Evolutionary conservation across 83 land plant species (phyloP), one percentile per base, ranked within the genome.

Genomic region (Larix sibirica): DNA sequence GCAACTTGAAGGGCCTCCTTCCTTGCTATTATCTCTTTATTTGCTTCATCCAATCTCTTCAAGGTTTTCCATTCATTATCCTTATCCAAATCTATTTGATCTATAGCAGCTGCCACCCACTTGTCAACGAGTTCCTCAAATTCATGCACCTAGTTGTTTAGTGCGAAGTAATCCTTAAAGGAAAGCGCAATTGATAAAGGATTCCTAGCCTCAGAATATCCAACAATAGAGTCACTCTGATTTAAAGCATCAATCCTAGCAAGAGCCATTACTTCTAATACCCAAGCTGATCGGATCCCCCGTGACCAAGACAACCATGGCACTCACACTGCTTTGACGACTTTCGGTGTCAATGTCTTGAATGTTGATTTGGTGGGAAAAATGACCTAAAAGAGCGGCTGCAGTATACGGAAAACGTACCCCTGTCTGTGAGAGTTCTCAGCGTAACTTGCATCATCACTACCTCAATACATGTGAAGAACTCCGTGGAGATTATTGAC

Each of bases 331-430:
- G 0, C 28, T 28, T 28, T 28, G 28, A 28, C 28, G 28, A 28
- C 28, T 28, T 28, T 0, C 28, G 96, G 96, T 2, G 54, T 90
- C 13, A 59, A 47, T 24, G 96, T 90, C 1, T 14, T 56, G 17
- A 83, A 62, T 40, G 94, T 91, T 4, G 88, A 86, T 82, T 65
- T 94, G 47, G 63, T 92, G 69, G 96, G 94, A 28, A 28, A 28
- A 28, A 28, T 0, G 28, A 28, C 28, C 28, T 28, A 0, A 28
- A 28, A 28, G 28, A 28, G 28, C 28, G 28, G 28, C 28, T 28
- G 28, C 28, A 28, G 0, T 28, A 28, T 28, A 28, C 28, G 0
- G 28, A 28, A 28, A 28, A 28, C 28, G 0, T 28, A 28, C 28
- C 28, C 0, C 28, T 28, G 28, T 28, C 28, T 28, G 28, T 28